These are phyloP conservation scores for Populus tomentosa DNA, from an alignment of 441 rosid genomes.

Conservation along the genomic window DNA sequence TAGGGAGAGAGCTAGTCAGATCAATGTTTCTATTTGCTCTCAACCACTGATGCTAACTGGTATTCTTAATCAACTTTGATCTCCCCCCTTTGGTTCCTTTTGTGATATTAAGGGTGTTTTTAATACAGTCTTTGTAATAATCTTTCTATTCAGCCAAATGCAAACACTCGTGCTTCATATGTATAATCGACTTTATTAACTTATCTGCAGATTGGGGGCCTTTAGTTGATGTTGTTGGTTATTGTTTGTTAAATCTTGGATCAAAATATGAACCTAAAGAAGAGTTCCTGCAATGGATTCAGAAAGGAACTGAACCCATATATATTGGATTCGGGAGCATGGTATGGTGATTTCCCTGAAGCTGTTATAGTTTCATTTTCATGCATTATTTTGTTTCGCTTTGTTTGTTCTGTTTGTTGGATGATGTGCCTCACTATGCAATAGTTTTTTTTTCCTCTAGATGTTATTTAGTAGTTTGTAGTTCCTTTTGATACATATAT, in stretches of 20 bases:
- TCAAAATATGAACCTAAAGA: constrained; percentile 68
- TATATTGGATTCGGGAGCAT: constrained; percentile 99
- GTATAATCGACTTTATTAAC: constrained; percentile 10
- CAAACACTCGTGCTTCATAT: constrained; percentile 9
- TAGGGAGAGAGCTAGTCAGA: neutral
- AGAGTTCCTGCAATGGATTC: constrained; percentile 69
- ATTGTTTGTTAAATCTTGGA: constrained; percentile 89
- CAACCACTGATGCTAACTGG: neutral
- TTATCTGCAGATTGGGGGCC: constrained; percentile 89
- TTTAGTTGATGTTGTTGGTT: constrained; percentile 92
- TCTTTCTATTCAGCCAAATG: neutral
- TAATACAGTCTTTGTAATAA: neutral
- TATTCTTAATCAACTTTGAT: neutral
- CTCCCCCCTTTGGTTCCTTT: neutral
- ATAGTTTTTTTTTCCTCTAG: neutral
- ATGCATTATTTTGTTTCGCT: neutral
- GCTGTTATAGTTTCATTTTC: neutral
- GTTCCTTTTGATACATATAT: neutral
- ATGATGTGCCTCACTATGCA: neutral
- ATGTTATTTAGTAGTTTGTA: neutral
- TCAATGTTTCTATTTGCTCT: constrained; percentile 1
- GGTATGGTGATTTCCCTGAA: constrained; percentile 42
- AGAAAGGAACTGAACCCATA: constrained; percentile 71
- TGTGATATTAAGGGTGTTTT: constrained; percentile 3
- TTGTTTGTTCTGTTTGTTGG: neutral